Conservation (phyloP, 129 eudicot genomes). For the Artemisia argyi region DNA sequence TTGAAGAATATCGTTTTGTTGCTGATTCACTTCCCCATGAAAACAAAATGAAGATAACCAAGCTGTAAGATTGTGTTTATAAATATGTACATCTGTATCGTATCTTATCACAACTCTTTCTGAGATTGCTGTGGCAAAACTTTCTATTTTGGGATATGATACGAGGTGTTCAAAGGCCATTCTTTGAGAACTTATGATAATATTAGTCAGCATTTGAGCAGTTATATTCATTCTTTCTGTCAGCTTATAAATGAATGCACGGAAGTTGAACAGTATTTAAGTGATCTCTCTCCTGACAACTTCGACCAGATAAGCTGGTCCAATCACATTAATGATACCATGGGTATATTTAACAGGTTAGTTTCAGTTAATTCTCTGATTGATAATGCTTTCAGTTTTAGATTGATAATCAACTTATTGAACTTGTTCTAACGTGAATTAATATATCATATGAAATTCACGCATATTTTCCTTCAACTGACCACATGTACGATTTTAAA, state of each 20-base stretch:
- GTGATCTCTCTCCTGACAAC: constrained; percentile 27
- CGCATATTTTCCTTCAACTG: neutral
- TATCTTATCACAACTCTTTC: no score
- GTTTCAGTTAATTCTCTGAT: constrained; percentile 15
- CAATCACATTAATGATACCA: constrained; percentile 37
- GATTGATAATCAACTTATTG: neutral
- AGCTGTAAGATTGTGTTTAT: no score
- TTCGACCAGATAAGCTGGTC: constrained; percentile 42
- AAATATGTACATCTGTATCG: no score
- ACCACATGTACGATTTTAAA: neutral
- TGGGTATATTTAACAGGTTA: constrained; percentile 54
- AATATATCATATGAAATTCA: no score
- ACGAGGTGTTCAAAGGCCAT: no score
- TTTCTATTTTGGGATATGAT: no score
- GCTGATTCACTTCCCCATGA: constrained; percentile 48
- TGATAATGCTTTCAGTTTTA: no score
- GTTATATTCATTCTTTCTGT: constrained; percentile 1
- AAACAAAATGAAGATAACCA: constrained; percentile 36
- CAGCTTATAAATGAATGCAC: constrained; percentile 63
- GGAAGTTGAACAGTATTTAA: constrained; percentile 59
- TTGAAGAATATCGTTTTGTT: constrained; percentile 42
- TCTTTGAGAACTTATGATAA: no score
- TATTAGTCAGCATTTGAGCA: no score
- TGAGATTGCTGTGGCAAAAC: no score
- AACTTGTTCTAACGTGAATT: neutral